phyloP scores from a whole-genome alignment of 805 yeast species.

The Schizosaccharomyces octosporus region DNA sequence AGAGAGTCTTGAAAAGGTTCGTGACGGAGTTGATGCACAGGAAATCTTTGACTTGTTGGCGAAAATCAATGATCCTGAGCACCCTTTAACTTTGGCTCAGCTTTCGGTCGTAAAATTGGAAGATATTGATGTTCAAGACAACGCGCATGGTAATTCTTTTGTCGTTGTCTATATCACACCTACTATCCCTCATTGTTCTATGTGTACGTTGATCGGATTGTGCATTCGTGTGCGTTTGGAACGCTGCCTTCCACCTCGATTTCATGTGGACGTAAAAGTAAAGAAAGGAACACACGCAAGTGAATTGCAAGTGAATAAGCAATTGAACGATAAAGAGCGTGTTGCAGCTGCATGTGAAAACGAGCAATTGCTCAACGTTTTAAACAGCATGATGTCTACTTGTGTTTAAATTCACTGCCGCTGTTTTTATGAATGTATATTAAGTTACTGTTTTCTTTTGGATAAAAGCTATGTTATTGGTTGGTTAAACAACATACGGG shows the following conservation, averaged over 20 bases:
- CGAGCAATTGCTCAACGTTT: slow-evolving; percentile 71
- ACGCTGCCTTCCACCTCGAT: slow-evolving; percentile 65
- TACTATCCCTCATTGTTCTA: slow-evolving; percentile 88
- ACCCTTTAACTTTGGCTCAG: slow-evolving; percentile 83
- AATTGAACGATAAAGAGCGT: slow-evolving; percentile 86
- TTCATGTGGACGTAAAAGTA: slow-evolving; percentile 50
- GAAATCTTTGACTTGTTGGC: slow-evolving; percentile 67
- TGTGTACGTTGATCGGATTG: slow-evolving; percentile 85
- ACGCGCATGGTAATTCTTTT: slow-evolving; percentile 21
- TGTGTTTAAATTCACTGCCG: slow-evolving; percentile 18
- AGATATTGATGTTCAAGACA: slow-evolving; percentile 48
- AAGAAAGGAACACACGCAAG: slow-evolving; percentile 90
- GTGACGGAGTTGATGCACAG: slow-evolving; percentile 58
- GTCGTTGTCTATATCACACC: slow-evolving; percentile 76
- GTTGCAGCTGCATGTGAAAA: slow-evolving; percentile 98
- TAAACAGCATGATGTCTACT: slow-evolving; percentile 71
- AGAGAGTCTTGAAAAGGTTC: slow-evolving; percentile 1
- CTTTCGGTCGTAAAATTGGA: slow-evolving; percentile 70
- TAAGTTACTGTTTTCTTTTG: not conserved
- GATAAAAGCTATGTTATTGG: not conserved
- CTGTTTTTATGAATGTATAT: not conserved
- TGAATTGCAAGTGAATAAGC: slow-evolving; percentile 87
- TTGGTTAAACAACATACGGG: not conserved
- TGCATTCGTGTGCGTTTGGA: slow-evolving; percentile 84
- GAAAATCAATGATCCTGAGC: slow-evolving; percentile 86